Evolutionary conservation across 805 yeast species (phyloP).

Genomic region (Lachancea kluyveri): DNA sequence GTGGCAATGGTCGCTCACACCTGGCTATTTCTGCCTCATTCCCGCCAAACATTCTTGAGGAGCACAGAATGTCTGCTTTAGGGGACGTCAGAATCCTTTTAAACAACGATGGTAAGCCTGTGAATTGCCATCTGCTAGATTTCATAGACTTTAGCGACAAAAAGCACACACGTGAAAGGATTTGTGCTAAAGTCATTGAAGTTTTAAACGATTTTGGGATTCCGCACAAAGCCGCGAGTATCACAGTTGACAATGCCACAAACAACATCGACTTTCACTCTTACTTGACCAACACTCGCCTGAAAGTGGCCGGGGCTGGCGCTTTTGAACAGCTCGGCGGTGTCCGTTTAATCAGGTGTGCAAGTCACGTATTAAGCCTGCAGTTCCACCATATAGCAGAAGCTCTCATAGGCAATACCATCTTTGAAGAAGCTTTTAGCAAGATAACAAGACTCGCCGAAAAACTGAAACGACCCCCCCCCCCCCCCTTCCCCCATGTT

Average conservation of each 20-base stretch:
- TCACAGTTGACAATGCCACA: constrained; percentile 5
- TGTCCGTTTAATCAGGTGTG: constrained; percentile 3
- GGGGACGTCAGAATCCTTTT: constrained; percentile 1
- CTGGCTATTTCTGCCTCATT: constrained; percentile 4
- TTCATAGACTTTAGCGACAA: constrained; percentile 10
- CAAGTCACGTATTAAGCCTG: constrained; percentile 3
- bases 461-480: not conserved
- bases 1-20: constrained; percentile 4
- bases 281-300: constrained; percentile 1
- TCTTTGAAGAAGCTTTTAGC: constrained; percentile 1
- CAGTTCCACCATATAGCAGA: constrained; percentile 2
- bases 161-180: constrained; percentile 6
- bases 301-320: not conserved
- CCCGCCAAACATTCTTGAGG: constrained; percentile 1
- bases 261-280: not conserved
- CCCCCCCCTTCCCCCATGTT: constrained; percentile 1
- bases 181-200: not conserved
- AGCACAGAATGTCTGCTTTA: not conserved
- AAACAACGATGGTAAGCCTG: not conserved
- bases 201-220: constrained; percentile 3
- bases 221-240: constrained; percentile 2
- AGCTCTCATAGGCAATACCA: constrained; percentile 1
- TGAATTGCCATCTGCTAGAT: constrained; percentile 8
- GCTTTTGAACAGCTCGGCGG: not conserved
- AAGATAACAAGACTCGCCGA: constrained; percentile 2